These are phyloP conservation scores for Cardamine occulta DNA, from an alignment of 345 rosid species.

Conservation along the genomic window DNA sequence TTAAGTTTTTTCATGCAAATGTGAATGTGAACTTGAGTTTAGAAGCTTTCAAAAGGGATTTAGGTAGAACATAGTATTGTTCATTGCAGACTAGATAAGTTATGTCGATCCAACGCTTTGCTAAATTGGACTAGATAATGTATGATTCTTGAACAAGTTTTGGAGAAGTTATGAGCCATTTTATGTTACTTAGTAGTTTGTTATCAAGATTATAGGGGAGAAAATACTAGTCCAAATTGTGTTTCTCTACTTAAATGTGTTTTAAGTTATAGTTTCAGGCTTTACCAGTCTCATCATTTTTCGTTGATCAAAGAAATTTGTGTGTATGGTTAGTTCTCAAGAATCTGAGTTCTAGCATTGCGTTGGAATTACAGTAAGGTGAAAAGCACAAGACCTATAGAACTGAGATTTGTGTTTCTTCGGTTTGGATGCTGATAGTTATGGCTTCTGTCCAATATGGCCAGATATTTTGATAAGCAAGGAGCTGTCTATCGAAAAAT, in stretches of 20 bases:
- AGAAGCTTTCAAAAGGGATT: not conserved
- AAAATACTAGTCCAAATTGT: not conserved
- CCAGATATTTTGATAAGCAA: not conserved
- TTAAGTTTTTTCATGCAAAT: constrained; percentile 6
- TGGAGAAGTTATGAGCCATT: not conserved
- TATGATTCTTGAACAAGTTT: constrained; percentile 7
- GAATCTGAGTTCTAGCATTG: not conserved
- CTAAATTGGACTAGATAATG: not conserved
- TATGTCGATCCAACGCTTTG: constrained; percentile 1
- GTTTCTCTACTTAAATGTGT: not conserved
- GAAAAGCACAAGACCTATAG: constrained; percentile 1
- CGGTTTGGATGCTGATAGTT: not conserved
- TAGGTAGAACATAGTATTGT: not conserved
- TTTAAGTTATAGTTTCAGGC: not conserved
- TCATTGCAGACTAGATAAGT: not conserved
- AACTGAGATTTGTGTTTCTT: not conserved
- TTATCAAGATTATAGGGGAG: not conserved
- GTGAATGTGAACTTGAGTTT: not conserved
- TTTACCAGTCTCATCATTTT: not conserved
- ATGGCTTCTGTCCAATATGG: constrained; percentile 6
- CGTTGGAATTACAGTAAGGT: constrained; percentile 6
- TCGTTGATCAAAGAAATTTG: not conserved
- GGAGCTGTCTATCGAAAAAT: not conserved
- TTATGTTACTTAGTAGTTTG: not conserved
- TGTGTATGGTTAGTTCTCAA: not conserved